Percentiles rank a stretch among this genome's conserved stretches.
These are phyloP conservation scores for Bathelium albidoporum DNA, from an alignment of 495 filamentous ascomycete species.

Conservation along the genomic window DNA sequence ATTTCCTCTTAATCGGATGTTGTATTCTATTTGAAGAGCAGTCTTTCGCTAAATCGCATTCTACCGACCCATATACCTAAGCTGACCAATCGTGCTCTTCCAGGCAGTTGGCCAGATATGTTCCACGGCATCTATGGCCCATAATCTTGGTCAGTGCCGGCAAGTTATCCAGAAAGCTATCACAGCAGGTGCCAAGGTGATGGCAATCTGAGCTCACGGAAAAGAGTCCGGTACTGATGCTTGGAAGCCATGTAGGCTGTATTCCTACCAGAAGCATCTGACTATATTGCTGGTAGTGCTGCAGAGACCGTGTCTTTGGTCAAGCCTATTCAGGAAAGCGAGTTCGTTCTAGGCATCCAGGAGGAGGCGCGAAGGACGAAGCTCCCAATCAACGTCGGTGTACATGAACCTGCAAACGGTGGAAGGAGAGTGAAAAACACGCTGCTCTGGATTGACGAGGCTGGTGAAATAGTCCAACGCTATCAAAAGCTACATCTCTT, in stretches of 20 bases:
- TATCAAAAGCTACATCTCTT: constrained; percentile 78
- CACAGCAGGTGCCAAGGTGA: constrained; percentile 65
- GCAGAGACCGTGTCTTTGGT: constrained; percentile 58
- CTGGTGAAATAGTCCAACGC: constrained; percentile 48
- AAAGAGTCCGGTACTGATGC: neutral
- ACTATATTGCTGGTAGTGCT: constrained; percentile 66
- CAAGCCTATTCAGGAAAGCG: constrained; percentile 41
- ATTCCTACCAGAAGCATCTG: constrained; percentile 85
- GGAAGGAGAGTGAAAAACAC: constrained; percentile 51
- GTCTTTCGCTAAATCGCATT: neutral
- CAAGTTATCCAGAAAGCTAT: constrained; percentile 61
- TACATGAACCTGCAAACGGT: constrained; percentile 64
- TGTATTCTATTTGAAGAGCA: neutral
- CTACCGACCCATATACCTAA: neutral
- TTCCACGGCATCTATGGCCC: constrained; percentile 64
- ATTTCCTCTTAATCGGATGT: too few species aligned
- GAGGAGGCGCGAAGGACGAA: constrained; percentile 47
- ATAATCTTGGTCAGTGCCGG: constrained; percentile 70
- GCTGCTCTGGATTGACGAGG: constrained; percentile 58
- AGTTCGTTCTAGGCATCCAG: constrained; percentile 66
- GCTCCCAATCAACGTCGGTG: constrained; percentile 75
- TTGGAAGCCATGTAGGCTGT: constrained; percentile 46
- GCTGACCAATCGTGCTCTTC: constrained; percentile 2
- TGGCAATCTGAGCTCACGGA: neutral
- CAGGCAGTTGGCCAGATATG: constrained; percentile 85